Conservation (phyloP, 179 eudicot genomes). For the Carnegiea gigantea region DNA sequence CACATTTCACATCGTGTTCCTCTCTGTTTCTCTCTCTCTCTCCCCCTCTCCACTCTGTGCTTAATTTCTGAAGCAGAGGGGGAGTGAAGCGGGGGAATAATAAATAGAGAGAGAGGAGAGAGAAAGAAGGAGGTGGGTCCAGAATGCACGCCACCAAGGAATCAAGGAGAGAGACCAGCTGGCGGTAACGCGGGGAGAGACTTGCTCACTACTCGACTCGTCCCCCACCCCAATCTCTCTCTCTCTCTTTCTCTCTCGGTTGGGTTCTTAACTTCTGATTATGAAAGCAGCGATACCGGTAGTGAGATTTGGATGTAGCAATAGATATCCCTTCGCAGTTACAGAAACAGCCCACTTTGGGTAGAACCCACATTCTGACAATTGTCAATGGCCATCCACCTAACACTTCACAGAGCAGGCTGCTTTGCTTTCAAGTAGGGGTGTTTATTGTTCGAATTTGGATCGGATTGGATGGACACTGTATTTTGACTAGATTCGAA, state of each 20-base stretch:
- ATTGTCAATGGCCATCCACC: neutral
- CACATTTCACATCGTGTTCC: neutral
- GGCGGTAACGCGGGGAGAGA: constrained; percentile 33
- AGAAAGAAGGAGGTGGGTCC: constrained; percentile 14
- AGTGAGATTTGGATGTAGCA: neutral
- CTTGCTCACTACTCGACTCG: constrained; percentile 27
- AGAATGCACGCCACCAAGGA: constrained; percentile 37
- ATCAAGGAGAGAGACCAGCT: constrained; percentile 33
- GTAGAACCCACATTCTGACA: neutral
- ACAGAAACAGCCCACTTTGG: neutral
- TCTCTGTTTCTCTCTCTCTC: neutral
- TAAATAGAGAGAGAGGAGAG: constrained; percentile 2
- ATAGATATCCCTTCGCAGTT: neutral
- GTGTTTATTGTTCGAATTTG: too few relatives aligned
- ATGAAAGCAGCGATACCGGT: too few relatives aligned
- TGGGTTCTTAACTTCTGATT: neutral
- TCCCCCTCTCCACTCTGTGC: neutral
- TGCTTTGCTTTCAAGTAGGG: too few relatives aligned
- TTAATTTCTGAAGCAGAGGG: neutral
- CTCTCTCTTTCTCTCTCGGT: neutral
- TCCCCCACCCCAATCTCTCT: neutral
- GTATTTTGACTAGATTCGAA: too few relatives aligned
- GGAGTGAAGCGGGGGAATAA: neutral
- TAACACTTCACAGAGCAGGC: neutral
- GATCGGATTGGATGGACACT: too few relatives aligned